These are phyloP conservation scores for Lycium barbarum DNA, from an alignment of 257 asterid genomes.

Conservation along the genomic window DNA sequence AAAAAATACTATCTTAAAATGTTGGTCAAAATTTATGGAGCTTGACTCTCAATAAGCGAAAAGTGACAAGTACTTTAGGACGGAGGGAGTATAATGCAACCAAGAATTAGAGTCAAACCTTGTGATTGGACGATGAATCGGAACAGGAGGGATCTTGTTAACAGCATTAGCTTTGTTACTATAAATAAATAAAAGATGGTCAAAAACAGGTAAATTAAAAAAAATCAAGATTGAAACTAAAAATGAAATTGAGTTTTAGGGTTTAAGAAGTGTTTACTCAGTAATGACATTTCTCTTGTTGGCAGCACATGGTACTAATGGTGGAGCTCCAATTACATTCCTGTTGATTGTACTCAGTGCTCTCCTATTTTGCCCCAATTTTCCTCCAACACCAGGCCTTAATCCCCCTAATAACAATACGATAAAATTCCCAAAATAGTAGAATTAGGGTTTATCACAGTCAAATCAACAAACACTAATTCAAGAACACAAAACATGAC, in stretches of 20 bases:
- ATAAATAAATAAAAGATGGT: constrained; percentile 32
- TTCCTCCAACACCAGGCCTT: constrained; percentile 44
- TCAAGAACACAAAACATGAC: constrained; percentile 13
- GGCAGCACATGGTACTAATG: constrained; percentile 57
- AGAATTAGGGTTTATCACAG: neutral
- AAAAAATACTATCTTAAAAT: no score
- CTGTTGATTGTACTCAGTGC: constrained; percentile 70
- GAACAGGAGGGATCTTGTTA: constrained; percentile 52
- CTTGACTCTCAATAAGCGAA: no score
- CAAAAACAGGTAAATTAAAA: neutral
- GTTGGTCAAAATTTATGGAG: no score
- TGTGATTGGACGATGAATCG: constrained; percentile 73
- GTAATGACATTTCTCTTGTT: constrained; percentile 63
- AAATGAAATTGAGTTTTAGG: neutral
- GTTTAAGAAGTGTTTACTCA: constrained; percentile 55
- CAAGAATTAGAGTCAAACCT: constrained; percentile 49
- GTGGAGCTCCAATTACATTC: constrained; percentile 65
- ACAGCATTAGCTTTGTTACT: constrained; percentile 53
- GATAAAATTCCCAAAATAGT: neutral
- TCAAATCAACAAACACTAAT: neutral
- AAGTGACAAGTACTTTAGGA: no score
- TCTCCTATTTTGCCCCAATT: constrained; percentile 61
- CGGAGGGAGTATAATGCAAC: neutral
- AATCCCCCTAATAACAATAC: constrained; percentile 44
- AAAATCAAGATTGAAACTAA: neutral